These are phyloP conservation scores for Rosa persica DNA, from an alignment of 306 rosid species.

Conservation along the genomic window DNA sequence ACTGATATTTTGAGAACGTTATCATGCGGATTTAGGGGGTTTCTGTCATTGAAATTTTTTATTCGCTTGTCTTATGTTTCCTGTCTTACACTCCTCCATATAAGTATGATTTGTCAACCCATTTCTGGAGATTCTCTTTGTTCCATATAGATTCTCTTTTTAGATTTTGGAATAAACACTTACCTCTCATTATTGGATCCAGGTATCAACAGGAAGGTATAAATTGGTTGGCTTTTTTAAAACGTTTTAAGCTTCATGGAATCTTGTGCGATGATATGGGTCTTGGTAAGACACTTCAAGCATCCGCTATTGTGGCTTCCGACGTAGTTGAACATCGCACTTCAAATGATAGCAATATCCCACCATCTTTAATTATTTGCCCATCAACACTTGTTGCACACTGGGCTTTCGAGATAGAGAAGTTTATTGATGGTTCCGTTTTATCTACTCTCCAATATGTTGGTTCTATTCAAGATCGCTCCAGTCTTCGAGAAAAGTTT, in stretches of 20 bases:
- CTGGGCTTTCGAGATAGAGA: slow-evolving; percentile 98
- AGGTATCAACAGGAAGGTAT: slow-evolving; percentile 99
- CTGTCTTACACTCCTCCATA: too few species aligned
- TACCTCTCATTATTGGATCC: slow-evolving; percentile 32
- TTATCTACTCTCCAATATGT: slow-evolving; percentile 87
- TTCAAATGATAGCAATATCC: slow-evolving; percentile 40
- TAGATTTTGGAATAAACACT: slow-evolving; percentile 1
- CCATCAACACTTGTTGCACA: slow-evolving; percentile 99
- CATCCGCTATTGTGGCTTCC: slow-evolving; percentile 93
- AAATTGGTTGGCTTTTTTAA: slow-evolving; percentile 93
- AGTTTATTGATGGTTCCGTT: slow-evolving; percentile 73
- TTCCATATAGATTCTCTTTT: too few species aligned
- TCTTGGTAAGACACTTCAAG: slow-evolving; percentile 98
- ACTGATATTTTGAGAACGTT: background rate
- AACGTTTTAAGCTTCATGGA: slow-evolving; percentile 99
- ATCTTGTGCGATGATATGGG: slow-evolving; percentile 99
- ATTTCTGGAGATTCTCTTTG: background rate
- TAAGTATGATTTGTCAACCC: background rate
- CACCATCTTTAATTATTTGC: slow-evolving; percentile 84
- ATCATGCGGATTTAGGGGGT: background rate
- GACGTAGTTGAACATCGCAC: slow-evolving; percentile 67
- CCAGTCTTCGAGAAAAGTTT: slow-evolving; percentile 63
- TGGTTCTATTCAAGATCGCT: slow-evolving; percentile 83
- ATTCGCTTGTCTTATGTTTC: background rate
- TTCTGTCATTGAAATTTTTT: background rate